phyloP scores from a whole-genome alignment of 164 flowering plant species.

The Liriodendron chinense region DNA sequence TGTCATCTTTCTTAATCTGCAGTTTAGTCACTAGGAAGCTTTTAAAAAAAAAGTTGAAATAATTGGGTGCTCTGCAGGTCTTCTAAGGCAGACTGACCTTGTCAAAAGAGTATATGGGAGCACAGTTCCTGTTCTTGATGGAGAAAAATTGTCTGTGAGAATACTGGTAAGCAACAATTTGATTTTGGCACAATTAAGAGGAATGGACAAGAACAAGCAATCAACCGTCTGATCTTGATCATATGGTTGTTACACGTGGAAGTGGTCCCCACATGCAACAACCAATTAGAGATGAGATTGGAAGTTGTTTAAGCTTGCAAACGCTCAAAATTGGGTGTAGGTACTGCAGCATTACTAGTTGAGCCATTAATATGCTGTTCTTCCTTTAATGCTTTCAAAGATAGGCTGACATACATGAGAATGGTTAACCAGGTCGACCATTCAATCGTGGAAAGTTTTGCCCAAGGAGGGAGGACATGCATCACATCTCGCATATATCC shows the following conservation, averaged over 20 bases:
- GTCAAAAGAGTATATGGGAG: conserved; percentile 51
- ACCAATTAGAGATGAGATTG: no score
- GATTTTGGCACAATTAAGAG: neutral
- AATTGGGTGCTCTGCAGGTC: conserved; percentile 36
- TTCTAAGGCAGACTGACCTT: conserved; percentile 59
- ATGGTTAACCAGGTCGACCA: conserved; percentile 53
- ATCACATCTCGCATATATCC: conserved; percentile 81
- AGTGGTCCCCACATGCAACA: neutral
- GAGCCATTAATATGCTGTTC: no score
- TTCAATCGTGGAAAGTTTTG: conserved; percentile 83
- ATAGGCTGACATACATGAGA: neutral
- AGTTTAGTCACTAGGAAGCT: no score
- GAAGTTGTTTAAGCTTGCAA: neutral
- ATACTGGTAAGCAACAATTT: conserved; percentile 48
- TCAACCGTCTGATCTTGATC: neutral
- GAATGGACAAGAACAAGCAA: neutral
- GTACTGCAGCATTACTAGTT: no score
- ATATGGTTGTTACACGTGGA: neutral
- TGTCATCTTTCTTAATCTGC: conserved; percentile 4
- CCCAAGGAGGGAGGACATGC: conserved; percentile 78
- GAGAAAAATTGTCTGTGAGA: conserved; percentile 60
- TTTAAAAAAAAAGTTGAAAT: neutral
- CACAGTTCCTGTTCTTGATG: conserved; percentile 61
- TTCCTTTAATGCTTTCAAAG: no score
- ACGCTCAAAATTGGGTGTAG: neutral